Base-by-base conservation (phyloP, 208 protist species). In the Paratrypanosoma confusum region DNA sequence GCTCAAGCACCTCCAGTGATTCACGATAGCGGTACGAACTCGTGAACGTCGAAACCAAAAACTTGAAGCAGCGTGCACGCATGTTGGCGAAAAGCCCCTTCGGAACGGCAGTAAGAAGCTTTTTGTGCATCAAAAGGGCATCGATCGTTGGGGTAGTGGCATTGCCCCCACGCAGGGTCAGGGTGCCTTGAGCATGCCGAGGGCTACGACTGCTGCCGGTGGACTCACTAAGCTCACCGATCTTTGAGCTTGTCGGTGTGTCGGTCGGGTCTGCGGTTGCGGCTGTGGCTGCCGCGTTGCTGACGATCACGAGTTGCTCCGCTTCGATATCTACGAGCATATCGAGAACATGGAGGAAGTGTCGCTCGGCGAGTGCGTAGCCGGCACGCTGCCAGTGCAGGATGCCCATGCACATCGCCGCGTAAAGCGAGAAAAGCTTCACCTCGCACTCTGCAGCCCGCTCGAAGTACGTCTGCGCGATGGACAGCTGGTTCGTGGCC, bases 1-100 rank as follows among this genome's bases (percentile, higher is more conserved):
- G 44, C 65, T 95, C 88, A 8, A 90, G 64, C 16, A 73, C 50
- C 57, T 93, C 88, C 11, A 95, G 52, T 7, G 80, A 83, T 26
- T 92, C 81, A 22, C 73, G 62, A 59, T 95, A 93, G 46, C 83
- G 80, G 65, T 85, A 95, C 24, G 68, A 86, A 46, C 50, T 64
- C 29, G 77, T 68, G 23, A 88, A 61, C 36, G 81, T 58, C 32
- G 49, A 72, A 18, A 90, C 64, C 31, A 74, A 68, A 49, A 78
- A 81, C 37, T 66, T 46, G 25, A 71, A 64, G 39, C 87, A 77
- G 13, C 61, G 57, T 29, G 48, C 58, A 36, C 65, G 38, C 38
- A 91, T 66, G 22, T 66, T 56, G 18, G 45, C n/a, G 11, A 77
- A 36, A 34, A 70, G 81, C 27, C 63, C 67, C 3, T 46, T 27